phyloP scores from a whole-genome alignment of 345 rosid species.

The Populus pruinosa region DNA sequence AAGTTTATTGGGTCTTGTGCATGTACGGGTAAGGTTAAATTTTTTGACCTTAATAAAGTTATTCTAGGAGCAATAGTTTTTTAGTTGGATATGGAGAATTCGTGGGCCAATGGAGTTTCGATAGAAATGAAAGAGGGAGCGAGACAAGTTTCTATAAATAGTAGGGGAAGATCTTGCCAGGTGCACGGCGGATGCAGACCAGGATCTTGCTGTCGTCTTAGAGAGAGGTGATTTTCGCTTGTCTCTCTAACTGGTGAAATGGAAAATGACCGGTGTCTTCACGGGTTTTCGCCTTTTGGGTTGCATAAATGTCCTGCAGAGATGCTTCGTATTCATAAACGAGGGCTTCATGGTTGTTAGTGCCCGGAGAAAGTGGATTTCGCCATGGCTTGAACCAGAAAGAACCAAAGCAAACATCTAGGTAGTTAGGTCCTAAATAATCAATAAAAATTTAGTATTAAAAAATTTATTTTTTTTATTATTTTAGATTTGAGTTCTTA shows the following conservation, averaged over 20 bases:
- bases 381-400: too few relatives aligned
- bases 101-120: slow-evolving; percentile 26
- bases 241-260: background rate
- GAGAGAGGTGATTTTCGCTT: slow-evolving; percentile 5
- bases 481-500: too few relatives aligned
- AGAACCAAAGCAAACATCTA: too few relatives aligned
- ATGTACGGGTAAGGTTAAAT: background rate
- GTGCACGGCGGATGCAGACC: slow-evolving; percentile 32
- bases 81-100: slow-evolving; percentile 29
- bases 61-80: background rate
- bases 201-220: slow-evolving; percentile 17
- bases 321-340: too few relatives aligned
- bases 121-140: background rate
- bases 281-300: background rate
- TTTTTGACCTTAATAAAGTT: background rate
- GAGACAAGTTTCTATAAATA: slow-evolving; percentile 17
- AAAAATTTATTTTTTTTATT: too few relatives aligned
- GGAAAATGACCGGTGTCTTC: background rate
- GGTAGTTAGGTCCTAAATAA: too few relatives aligned
- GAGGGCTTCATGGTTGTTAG: too few relatives aligned
- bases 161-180: slow-evolving; percentile 18
- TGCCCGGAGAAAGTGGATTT: too few relatives aligned
- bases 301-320: background rate
- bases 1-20: slow-evolving; percentile 15
- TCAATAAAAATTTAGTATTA: too few relatives aligned